Evolutionary conservation across 148 eudicot species (phyloP).

Genomic region (Spergularia bocconei): DNA sequence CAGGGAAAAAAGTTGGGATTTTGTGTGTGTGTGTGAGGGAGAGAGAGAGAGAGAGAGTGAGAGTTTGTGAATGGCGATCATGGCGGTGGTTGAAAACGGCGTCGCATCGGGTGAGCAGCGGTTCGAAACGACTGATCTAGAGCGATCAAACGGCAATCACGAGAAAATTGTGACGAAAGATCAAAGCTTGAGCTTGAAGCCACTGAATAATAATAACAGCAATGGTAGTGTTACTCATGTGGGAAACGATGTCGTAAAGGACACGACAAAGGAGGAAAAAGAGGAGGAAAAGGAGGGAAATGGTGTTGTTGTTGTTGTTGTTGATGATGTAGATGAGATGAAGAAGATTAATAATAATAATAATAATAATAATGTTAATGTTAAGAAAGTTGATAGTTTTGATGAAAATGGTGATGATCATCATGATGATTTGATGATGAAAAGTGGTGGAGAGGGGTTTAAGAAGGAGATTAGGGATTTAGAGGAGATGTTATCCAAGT

Average conservation of each 20-base stretch:
- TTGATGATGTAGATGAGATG: neutral
- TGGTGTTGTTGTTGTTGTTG: neutral
- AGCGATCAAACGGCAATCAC: slow-evolving; percentile 38
- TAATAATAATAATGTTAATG: neutral
- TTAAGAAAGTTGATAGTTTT: neutral
- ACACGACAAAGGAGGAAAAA: neutral
- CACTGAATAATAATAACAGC: neutral
- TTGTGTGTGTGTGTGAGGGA: no score
- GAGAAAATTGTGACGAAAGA: slow-evolving; percentile 18
- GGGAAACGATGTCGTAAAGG: slow-evolving; percentile 12
- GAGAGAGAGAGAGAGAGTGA: no score
- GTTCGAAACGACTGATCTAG: slow-evolving; percentile 43
- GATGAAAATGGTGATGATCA: slow-evolving; percentile 3
- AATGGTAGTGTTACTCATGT: neutral
- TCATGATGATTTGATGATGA: slow-evolving; percentile 17
- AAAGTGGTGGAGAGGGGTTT: slow-evolving; percentile 39
- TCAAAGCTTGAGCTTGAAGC: slow-evolving; percentile 24
- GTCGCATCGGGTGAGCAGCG: slow-evolving; percentile 31
- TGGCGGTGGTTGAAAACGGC: slow-evolving; percentile 81
- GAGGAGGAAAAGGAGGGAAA: neutral
- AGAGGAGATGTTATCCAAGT: slow-evolving; percentile 66
- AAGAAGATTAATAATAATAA: neutral
- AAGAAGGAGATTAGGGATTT: slow-evolving; percentile 67
- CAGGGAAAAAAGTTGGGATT: neutral
- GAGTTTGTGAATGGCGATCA: slow-evolving; percentile 33